These are phyloP conservation scores for Haemoproteus tartakovskyi DNA, from an alignment of 169 alveolate genomes.

Conservation along the genomic window DNA sequence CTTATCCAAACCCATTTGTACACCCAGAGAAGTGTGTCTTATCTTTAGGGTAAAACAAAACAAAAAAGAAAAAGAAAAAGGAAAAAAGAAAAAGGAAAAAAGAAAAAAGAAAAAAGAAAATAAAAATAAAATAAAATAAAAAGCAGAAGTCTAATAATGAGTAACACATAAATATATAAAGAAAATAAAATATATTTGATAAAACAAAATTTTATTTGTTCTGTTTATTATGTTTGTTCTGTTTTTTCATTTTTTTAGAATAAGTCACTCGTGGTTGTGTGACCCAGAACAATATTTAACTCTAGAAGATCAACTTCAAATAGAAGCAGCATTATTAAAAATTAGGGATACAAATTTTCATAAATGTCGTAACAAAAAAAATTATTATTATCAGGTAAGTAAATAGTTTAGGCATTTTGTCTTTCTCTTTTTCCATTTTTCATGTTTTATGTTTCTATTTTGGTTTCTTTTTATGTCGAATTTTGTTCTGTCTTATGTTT, in stretches of 20 bases:
- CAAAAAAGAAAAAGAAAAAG: neutral
- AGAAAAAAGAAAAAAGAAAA: no score
- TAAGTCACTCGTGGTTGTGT: constrained; percentile 62
- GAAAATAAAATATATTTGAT: no score
- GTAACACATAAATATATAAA: no score
- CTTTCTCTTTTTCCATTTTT: no score
- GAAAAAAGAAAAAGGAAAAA: no score
- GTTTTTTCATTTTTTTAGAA: constrained; percentile 8
- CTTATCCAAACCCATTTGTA: constrained; percentile 54
- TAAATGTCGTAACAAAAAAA: constrained; percentile 14
- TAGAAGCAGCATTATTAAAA: constrained; percentile 39
- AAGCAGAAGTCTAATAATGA: no score
- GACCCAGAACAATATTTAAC: constrained; percentile 31
- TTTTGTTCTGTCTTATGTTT: no score
- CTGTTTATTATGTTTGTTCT: no score
- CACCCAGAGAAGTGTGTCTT: constrained; percentile 55
- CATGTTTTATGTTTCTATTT: no score
- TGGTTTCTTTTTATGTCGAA: no score
- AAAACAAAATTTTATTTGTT: no score
- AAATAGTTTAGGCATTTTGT: neutral
- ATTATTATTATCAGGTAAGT: constrained; percentile 36
- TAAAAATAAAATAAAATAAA: neutral
- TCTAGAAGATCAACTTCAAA: constrained; percentile 27
- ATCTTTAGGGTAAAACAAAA: constrained; percentile 31
- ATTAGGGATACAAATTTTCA: constrained; percentile 57